Percentiles rank a stretch among this genome's conserved stretches.
Evolutionary conservation across 257 asterid species (phyloP).

Genomic region (Solanum peruvianum): DNA sequence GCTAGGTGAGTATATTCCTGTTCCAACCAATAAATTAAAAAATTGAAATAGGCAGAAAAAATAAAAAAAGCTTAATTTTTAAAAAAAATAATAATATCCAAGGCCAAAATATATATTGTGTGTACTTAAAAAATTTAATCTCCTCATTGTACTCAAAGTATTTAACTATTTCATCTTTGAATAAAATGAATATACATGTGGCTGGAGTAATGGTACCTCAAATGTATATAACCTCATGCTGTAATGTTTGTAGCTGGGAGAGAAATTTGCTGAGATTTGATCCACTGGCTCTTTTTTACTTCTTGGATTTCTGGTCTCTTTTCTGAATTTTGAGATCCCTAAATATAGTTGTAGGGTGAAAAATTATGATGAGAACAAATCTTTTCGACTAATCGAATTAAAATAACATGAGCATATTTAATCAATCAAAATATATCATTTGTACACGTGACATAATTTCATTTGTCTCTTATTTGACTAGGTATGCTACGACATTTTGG

Average conservation of each 20-base stretch:
- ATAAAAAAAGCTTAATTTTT: neutral
- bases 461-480: neutral
- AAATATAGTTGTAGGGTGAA: neutral
- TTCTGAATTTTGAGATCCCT: neutral
- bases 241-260: neutral
- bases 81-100: neutral
- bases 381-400: too few relatives aligned
- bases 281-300: neutral
- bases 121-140: neutral
- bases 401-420: too few relatives aligned
- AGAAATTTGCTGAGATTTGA: too few relatives aligned
- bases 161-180: neutral
- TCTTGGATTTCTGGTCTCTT: too few relatives aligned
- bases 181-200: neutral
- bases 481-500: neutral
- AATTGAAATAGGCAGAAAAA: neutral
- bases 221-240: neutral
- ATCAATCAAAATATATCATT: neutral
- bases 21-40: neutral
- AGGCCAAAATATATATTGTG: neutral
- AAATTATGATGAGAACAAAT: neutral
- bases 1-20: neutral
- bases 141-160: accelerated
- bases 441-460: neutral
- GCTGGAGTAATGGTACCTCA: neutral